phyloP scores from a whole-genome alignment of 2,329 filamentous ascomycete genomes.

The Corynespora cassiicola region DNA sequence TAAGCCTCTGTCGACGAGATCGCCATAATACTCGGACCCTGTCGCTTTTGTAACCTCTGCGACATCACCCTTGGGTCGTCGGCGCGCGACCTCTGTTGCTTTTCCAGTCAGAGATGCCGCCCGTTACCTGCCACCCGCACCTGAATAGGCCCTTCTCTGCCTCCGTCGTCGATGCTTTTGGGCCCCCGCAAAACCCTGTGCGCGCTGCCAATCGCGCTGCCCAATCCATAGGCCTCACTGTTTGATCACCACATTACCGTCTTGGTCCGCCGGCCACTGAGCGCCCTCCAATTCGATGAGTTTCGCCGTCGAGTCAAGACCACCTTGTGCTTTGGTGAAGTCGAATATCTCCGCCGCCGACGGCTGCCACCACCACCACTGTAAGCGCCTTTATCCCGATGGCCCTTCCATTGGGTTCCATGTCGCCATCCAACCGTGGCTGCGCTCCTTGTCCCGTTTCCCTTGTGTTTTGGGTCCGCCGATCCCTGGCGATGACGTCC shows the following conservation, averaged over 20 bases:
- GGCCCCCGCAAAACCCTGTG: neutral
- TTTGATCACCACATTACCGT: conserved; percentile 29
- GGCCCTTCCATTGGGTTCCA: conserved; percentile 12
- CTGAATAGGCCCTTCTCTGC: conserved; percentile 4
- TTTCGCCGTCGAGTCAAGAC: conserved; percentile 17
- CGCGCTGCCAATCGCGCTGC: neutral
- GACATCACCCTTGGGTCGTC: conserved; percentile 6
- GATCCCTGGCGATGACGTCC: conserved; percentile 32
- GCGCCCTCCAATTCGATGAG: conserved; percentile 17
- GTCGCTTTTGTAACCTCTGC: conserved; percentile 21
- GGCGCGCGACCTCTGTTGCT: conserved; percentile 10
- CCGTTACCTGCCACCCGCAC: too few relatives aligned
- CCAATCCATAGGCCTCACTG: conserved; percentile 17
- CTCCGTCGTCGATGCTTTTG: conserved; percentile 1
- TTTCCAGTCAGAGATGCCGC: conserved; percentile 6
- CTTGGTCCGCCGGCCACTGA: conserved; percentile 14
- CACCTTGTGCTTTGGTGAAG: conserved; percentile 9
- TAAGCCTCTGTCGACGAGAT: conserved; percentile 27
- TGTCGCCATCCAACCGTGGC: conserved; percentile 32
- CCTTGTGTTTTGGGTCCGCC: conserved; percentile 20
- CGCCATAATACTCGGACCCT: conserved; percentile 34
- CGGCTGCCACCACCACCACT: conserved; percentile 14
- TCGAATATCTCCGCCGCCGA: conserved; percentile 6
- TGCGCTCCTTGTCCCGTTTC: conserved; percentile 15
- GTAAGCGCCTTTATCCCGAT: conserved; percentile 19